These are phyloP conservation scores for Lactifluus echinatus DNA, from an alignment of 768 basidiomycete species.

Conservation along the genomic window DNA sequence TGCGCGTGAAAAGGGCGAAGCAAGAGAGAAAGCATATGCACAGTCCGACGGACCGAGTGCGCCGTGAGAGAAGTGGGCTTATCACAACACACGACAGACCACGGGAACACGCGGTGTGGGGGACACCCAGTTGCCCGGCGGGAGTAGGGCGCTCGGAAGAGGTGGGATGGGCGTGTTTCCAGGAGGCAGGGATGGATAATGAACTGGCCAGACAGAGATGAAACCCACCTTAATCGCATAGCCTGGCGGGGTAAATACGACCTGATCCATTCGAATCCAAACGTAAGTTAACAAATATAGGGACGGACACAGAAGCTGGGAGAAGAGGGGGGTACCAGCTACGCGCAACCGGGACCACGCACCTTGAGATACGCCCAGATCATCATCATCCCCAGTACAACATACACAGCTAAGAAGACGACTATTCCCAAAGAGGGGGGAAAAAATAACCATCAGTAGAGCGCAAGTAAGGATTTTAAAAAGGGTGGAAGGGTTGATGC, in stretches of 20 bases:
- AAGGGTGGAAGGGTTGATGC: neutral
- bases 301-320: neutral
- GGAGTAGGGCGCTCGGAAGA: neutral
- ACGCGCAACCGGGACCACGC: conserved; percentile 16
- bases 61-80: too few species aligned
- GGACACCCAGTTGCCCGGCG: neutral
- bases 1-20: neutral
- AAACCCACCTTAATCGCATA: conserved; percentile 53
- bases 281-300: too few species aligned
- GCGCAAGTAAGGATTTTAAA: neutral
- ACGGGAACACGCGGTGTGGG: conserved; percentile 4
- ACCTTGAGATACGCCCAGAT: conserved; percentile 76
- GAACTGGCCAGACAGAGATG: neutral
- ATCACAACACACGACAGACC: conserved; percentile 1
- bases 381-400: conserved; percentile 57
- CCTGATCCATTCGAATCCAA: conserved; percentile 31
- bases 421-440: conserved; percentile 34
- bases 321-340: neutral
- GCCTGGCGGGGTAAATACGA: conserved; percentile 59
- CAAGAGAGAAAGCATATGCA: neutral
- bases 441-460: neutral
- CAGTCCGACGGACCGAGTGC: neutral
- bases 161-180: neutral
- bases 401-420: conserved; percentile 55
- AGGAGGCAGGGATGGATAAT: neutral